A percentile compares a stretch with the other conserved stretches of the same genome.
phyloP scores from a whole-genome alignment of 1,139 yeast genomes.

The Candida tropicalis region DNA sequence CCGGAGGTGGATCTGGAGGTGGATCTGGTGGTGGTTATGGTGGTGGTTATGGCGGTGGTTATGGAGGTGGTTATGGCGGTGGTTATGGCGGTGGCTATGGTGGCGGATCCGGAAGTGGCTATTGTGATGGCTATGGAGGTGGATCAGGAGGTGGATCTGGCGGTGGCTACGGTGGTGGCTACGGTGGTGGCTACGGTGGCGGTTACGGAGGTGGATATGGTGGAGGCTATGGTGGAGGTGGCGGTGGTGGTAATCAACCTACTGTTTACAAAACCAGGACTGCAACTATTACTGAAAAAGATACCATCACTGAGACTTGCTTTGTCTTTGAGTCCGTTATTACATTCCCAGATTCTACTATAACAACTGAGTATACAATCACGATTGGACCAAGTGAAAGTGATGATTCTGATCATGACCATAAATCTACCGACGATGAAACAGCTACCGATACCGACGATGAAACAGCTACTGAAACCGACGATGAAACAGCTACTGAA shows the following conservation, averaged over 20 bases:
- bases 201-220: neutral
- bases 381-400: constrained; percentile 1
- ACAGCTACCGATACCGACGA: neutral
- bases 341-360: constrained; percentile 4
- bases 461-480: neutral
- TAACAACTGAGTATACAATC: neutral
- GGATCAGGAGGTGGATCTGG: neutral
- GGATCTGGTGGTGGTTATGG: neutral
- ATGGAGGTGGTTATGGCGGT: neutral
- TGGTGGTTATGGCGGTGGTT: neutral
- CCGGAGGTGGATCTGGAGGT: constrained; percentile 1
- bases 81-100: neutral
- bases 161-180: neutral
- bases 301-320: constrained; percentile 3
- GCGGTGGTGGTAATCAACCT: neutral
- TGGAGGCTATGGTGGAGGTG: neutral
- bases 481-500: neutral
- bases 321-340: constrained; percentile 1
- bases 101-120: neutral
- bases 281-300: neutral
- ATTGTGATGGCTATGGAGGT: neutral
- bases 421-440: no score
- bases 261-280: neutral
- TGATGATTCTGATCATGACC: neutral
- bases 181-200: neutral